Base-by-base conservation (phyloP, 257 asterid genomes). In the Jacaranda mimosifolia region DNA sequence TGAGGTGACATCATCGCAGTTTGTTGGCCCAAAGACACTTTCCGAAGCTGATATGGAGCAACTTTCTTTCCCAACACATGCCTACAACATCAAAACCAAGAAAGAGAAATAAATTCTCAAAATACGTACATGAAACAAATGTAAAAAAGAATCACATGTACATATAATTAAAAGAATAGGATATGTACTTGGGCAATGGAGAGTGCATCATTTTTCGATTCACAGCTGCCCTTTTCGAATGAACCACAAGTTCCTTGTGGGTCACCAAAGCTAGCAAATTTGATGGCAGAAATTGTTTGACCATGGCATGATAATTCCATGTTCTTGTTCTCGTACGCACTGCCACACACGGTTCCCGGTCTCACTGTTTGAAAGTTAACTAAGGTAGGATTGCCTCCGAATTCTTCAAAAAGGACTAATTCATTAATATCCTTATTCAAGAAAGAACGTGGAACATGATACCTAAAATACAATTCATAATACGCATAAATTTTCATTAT, bases 381-480 rank as follows among this genome's bases (percentile, higher is more conserved):
- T 0, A 6, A 40, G 0, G 74, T 53, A 0, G 92, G 95, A 18
- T 86, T 87, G 8, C 96, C 97, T 38, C 97, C 96, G 0, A 91
- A 83, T 68, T 89, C 97, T 69, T 91, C 93, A 3, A 88, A 91
- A 0, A 89, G 77, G 0, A 86, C 83, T n/a, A 91, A 7, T 15
- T 89, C 88, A 4, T 87, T 87, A 1, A 32, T 78, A 1, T 74
- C 87, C 9, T 79, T 81, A 0, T 74, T 78, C 65, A 88, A 1
- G 66, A 87, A 91, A 0, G 91, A 86, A 1, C 96, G 86, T 0
- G 96, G 96, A 11, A 91, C 96, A 63, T 91, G 97, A 75, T 91
- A 91, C 91, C 93, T 87, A 42, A 17, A 7, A 13, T n/a, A n/a
- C 7, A 9, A 52, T 32, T 8, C 0, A 42, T 0, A 26, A 26